Percentiles rank a stretch among this genome's conserved stretches.
phyloP scores from a whole-genome alignment of 345 rosid species.

The Lagerstroemia speciosa region DNA sequence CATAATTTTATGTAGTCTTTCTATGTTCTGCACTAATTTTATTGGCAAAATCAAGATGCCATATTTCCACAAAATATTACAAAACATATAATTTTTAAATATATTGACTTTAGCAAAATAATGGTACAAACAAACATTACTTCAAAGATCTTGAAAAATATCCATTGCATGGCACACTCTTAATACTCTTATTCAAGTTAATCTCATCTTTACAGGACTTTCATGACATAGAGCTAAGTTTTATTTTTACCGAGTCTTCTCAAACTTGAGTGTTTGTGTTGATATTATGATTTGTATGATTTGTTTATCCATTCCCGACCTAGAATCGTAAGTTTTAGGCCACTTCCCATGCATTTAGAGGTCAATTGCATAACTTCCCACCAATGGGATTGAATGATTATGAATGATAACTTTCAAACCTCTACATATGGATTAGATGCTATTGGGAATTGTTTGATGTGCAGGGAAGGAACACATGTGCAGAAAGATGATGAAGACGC shows the following conservation, averaged over 20 bases:
- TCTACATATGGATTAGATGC: too few species aligned
- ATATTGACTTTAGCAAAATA: not conserved
- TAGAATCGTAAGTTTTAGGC: too few species aligned
- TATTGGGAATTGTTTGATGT: too few species aligned
- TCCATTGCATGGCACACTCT: not conserved
- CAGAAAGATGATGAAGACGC: too few species aligned
- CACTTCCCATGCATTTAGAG: too few species aligned
- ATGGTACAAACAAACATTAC: not conserved
- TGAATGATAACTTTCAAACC: too few species aligned
- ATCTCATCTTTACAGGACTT: not conserved
- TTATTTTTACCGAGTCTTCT: slow-evolving; percentile 8
- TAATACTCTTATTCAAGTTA: not conserved
- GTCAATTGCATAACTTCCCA: too few species aligned
- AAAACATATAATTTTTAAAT: not conserved
- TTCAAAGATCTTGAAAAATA: not conserved
- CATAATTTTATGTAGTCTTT: not conserved
- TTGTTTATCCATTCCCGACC: too few species aligned
- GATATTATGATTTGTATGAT: too few species aligned
- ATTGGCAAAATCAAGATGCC: not conserved
- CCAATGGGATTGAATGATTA: too few species aligned
- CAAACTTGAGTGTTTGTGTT: slow-evolving; percentile 6
- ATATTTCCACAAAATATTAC: not conserved
- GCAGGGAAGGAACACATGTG: too few species aligned
- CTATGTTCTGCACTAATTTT: not conserved
- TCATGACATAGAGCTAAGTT: not conserved